A percentile compares a stretch with the other conserved stretches of the same genome.
These are phyloP conservation scores for Cercospora canescens DNA, from an alignment of 2,329 filamentous ascomycete species.

Conservation along the genomic window DNA sequence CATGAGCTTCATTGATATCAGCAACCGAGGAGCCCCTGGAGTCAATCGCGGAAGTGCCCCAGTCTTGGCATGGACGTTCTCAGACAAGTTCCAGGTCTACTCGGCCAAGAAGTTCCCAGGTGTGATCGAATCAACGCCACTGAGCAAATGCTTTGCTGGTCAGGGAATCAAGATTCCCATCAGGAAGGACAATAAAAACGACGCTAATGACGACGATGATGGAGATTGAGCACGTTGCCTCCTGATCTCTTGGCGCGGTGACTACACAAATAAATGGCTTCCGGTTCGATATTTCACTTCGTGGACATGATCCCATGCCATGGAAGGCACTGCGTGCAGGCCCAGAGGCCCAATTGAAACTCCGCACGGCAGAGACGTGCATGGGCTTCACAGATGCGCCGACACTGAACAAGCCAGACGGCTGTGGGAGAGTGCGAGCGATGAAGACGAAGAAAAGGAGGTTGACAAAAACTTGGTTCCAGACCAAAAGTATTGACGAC, in stretches of 20 bases:
- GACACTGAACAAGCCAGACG: neutral
- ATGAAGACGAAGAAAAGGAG: neutral
- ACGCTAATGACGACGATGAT: slow-evolving; percentile 49
- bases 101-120: slow-evolving; percentile 98
- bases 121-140: slow-evolving; percentile 86
- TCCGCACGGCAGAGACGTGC: neutral
- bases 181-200: slow-evolving; percentile 68
- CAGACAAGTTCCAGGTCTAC: slow-evolving; percentile 87
- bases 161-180: slow-evolving; percentile 98
- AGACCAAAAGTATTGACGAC: slow-evolving; percentile 11
- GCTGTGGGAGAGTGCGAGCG: neutral
- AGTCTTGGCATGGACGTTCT: slow-evolving; percentile 82
- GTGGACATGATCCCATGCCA: neutral
- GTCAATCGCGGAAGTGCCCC: slow-evolving; percentile 76
- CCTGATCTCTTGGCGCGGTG: neutral
- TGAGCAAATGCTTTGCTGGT: slow-evolving; percentile 89
- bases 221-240: slow-evolving; percentile 15
- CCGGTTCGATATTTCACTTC: neutral
- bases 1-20: slow-evolving; percentile 83
- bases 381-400: neutral
- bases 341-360: neutral
- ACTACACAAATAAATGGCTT: neutral
- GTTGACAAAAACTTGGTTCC: slow-evolving; percentile 8
- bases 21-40: slow-evolving; percentile 41
- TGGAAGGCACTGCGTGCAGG: neutral